These are phyloP conservation scores for Candida endomychidarum DNA, from an alignment of 805 yeast species.

Conservation along the genomic window DNA sequence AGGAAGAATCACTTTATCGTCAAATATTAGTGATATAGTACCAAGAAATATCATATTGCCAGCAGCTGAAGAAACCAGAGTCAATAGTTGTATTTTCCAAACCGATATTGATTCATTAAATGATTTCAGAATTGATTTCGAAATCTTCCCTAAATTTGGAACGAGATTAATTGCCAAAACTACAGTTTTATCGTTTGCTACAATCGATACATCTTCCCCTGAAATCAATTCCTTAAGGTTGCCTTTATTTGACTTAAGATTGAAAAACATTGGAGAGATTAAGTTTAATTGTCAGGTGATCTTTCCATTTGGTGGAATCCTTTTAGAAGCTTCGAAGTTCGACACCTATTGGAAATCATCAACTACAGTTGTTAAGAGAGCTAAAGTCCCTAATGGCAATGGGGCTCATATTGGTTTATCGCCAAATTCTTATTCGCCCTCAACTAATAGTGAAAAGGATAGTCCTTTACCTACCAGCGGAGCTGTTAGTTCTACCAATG, in stretches of 20 bases:
- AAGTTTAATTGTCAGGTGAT: conserved; percentile 78
- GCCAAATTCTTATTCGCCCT: conserved; percentile 41
- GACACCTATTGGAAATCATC: conserved; percentile 96
- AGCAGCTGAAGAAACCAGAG: conserved; percentile 52
- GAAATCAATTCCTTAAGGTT: conserved; percentile 46
- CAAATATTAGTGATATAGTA: conserved; percentile 74
- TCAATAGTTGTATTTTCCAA: conserved; percentile 72
- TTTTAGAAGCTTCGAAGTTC: conserved; percentile 85
- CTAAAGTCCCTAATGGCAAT: conserved; percentile 11
- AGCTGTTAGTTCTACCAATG: conserved; percentile 19
- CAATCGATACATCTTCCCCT: conserved; percentile 40
- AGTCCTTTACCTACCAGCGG: no score
- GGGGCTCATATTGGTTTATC: conserved; percentile 27
- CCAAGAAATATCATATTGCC: conserved; percentile 88
- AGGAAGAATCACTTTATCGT: conserved; percentile 80
- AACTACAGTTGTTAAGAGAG: conserved; percentile 52
- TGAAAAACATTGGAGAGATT: conserved; percentile 80
- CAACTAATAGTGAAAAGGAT: no score
- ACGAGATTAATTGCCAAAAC: conserved; percentile 89
- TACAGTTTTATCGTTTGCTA: conserved; percentile 62
- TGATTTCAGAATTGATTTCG: conserved; percentile 77
- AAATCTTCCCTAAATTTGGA: conserved; percentile 92
- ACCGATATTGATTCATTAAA: conserved; percentile 64
- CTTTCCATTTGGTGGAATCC: conserved; percentile 81
- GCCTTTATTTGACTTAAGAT: conserved; percentile 79